Base-by-base conservation (phyloP, 2,329 filamentous ascomycete species). In the Beauveria asiatica region DNA sequence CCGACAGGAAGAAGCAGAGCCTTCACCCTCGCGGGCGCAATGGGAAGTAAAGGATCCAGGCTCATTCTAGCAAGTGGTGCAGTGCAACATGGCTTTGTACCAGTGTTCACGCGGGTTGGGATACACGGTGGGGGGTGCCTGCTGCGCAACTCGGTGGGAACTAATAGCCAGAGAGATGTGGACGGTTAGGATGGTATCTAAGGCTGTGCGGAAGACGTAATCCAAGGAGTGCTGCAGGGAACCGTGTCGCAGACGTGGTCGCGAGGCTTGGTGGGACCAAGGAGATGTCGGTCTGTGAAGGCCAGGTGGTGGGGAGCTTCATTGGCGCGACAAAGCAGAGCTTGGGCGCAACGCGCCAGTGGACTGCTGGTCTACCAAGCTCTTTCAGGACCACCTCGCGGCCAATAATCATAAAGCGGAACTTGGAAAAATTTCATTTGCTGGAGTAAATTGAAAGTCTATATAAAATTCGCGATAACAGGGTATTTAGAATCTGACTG, bases 11-110 rank as follows among this genome's bases (percentile, higher is more conserved):
- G 79, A 62, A 96, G 83, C 67, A 97, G 83, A 64, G 88, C 90
- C 78, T 90, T 89, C 71, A 97, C 85, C 81, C 90, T 89, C 77
- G 92, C 93, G 72, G 92, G 92, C 75, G 92, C 89, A 78, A 92
- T 86, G 75, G 93, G 92, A 73, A 92, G 89, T 73, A 96, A 84
- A 74, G 90, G 87, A 80, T 97, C 93, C 76, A 89, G 82, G 78
- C 84, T 87, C 92, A 96, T 96, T 72, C 76, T 88, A 80, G 74
- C 76, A 80, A 77, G 71, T 72, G 74, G 62, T 66, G 65, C 70
- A 72, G 73, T 63, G 63, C 70, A 51, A 37, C 48, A 59, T 59
- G 37, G 27, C 27, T 51, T 50, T 44, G 56, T 23, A 42, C 42
- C 44, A 17, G 39, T 10, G 16, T 19, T 44, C 25, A 56, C 17